Conservation (phyloP, 352 stramenopile species). For the Globisporangium takayamanum region DNA sequence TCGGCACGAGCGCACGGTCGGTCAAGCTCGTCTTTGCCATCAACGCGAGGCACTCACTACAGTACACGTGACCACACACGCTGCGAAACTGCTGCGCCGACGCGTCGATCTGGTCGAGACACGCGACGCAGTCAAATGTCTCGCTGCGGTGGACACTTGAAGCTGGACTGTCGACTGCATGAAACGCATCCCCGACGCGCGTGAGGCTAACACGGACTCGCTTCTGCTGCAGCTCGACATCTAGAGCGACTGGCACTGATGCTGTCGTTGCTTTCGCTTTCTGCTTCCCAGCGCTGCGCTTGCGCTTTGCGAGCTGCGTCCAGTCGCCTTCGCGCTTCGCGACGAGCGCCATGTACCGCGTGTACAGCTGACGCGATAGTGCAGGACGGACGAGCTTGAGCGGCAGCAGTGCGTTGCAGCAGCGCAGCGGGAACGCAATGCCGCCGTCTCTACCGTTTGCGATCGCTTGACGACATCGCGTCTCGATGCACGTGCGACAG, state of each 20-base stretch:
- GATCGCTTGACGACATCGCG: conserved; percentile 18
- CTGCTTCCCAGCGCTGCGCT: not conserved
- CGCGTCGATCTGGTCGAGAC: not conserved
- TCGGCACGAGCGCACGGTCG: conserved; percentile 33
- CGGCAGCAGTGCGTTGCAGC: conserved; percentile 25
- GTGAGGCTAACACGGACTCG: no score
- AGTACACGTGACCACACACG: conserved; percentile 63
- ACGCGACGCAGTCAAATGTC: no score
- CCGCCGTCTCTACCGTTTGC: conserved; percentile 21
- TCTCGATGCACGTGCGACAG: conserved; percentile 29
- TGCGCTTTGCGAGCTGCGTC: conserved; percentile 1
- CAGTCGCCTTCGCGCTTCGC: not conserved
- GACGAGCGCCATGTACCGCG: not conserved
- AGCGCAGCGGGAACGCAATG: conserved; percentile 25
- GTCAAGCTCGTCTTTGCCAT: conserved; percentile 45
- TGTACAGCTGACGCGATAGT: conserved; percentile 27
- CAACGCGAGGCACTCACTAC: conserved; percentile 36
- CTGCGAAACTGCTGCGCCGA: conserved; percentile 1
- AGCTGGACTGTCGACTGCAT: no score
- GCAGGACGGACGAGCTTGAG: conserved; percentile 16
- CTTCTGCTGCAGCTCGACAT: no score
- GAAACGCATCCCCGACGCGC: no score
- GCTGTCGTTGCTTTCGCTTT: not conserved
- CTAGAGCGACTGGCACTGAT: no score
- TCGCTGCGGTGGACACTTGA: no score